Evolutionary conservation across 2,329 filamentous ascomycete genomes (phyloP).

Genomic region (Colletotrichum tamarilloi): DNA sequence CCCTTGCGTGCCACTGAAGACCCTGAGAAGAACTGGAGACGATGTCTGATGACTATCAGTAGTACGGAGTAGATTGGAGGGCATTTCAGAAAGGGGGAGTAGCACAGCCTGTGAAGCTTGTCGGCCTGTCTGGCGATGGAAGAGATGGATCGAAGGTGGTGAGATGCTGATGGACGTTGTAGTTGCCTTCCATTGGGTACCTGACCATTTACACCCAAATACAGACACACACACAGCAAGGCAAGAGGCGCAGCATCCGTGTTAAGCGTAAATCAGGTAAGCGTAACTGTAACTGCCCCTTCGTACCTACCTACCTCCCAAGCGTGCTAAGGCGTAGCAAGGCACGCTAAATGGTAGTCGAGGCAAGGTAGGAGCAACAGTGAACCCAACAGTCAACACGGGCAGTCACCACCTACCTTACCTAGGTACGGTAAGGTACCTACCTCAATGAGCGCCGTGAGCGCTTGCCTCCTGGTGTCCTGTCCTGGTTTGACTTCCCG

Average conservation of each 20-base stretch:
- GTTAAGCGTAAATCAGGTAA: not conserved
- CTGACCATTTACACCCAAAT: not conserved
- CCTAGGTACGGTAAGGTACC: too few species aligned
- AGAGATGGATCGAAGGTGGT: not conserved
- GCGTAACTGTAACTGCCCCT: not conserved
- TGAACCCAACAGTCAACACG: not conserved
- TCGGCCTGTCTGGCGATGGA: not conserved
- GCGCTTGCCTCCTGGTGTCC: not conserved
- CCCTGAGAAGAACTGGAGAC: conserved; percentile 8
- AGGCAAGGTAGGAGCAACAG: not conserved
- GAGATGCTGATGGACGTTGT: not conserved
- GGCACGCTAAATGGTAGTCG: not conserved
- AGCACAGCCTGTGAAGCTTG: not conserved
- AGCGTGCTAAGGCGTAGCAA: not conserved
- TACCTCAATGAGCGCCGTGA: not conserved
- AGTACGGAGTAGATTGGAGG: not conserved
- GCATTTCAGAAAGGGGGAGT: not conserved
- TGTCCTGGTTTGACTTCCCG: conserved; percentile 29
- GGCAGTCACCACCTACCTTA: too few species aligned
- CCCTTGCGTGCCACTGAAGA: conserved; percentile 10
- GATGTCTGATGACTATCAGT: not conserved
- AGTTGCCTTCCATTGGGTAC: not conserved
- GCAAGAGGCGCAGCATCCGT: not conserved
- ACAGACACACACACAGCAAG: not conserved
- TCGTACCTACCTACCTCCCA: not conserved